Conservation (phyloP, 352 stramenopile species). For the Blastocystis sp. region DNA sequence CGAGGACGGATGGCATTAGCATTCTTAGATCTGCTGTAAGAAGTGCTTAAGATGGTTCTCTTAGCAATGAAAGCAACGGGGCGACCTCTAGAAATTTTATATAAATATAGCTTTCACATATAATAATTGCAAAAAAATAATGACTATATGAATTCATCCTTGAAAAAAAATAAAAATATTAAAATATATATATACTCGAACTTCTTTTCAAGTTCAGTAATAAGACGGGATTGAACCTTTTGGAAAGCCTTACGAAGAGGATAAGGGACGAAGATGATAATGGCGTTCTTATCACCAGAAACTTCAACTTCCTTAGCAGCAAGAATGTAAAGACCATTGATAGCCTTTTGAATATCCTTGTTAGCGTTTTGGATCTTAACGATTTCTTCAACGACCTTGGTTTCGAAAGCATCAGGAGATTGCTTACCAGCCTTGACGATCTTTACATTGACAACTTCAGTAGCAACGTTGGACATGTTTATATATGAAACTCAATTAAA, state of each 20-base stretch:
- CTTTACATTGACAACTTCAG: no score
- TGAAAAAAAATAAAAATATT: background rate
- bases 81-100: no score
- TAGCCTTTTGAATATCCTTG: conserved; percentile 84
- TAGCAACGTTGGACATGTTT: no score
- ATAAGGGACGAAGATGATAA: conserved; percentile 95
- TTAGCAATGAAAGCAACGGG: conserved; percentile 96
- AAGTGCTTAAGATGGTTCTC: conserved; percentile 92
- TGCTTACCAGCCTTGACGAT: no score
- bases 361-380: conserved; percentile 66
- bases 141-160: background rate
- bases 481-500: no score
- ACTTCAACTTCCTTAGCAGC: conserved; percentile 93
- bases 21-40: conserved; percentile 75
- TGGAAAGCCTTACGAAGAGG: conserved; percentile 85
- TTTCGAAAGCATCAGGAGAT: background rate
- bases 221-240: conserved; percentile 90
- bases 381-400: background rate
- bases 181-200: conserved; percentile 57
- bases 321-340: conserved; percentile 92
- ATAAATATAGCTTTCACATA: no score
- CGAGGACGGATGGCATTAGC: conserved; percentile 74
- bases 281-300: conserved; percentile 71
- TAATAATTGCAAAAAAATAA: no score
- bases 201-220: conserved; percentile 98